Percentiles rank a stretch among this genome's conserved stretches.
Conservation (phyloP, 176 grass and related monocot species). For the Oryza rufipogon region DNA sequence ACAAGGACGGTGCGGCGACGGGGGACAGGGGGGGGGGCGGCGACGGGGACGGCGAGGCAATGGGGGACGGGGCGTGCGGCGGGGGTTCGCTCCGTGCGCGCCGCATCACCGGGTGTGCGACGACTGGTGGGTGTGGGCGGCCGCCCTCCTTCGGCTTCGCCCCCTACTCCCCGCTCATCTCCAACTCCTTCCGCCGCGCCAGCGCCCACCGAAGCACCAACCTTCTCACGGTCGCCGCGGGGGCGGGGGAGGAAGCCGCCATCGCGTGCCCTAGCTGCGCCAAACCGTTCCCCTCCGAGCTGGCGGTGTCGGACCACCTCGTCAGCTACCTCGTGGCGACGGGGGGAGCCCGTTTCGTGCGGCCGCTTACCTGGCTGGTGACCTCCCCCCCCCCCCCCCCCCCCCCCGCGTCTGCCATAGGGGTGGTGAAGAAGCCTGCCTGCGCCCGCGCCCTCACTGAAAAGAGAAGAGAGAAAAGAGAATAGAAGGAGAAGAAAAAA, state of each 20-base stretch:
- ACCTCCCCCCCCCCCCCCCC: too few relatives aligned
- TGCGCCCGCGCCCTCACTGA: too few relatives aligned
- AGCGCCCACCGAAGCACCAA: neutral
- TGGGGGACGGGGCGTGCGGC: too few relatives aligned
- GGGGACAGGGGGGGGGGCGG: too few relatives aligned
- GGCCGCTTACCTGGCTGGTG: constrained; percentile 59
- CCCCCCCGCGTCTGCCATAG: too few relatives aligned
- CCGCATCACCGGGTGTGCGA: too few relatives aligned
- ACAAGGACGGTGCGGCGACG: too few relatives aligned
- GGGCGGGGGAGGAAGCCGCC: neutral
- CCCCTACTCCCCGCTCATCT: constrained; percentile 56
- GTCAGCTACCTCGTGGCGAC: constrained; percentile 61
- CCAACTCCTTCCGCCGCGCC: constrained; percentile 28
- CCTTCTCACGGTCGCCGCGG: too few relatives aligned
- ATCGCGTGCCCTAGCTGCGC: constrained; percentile 64
- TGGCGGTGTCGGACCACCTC: constrained; percentile 67
- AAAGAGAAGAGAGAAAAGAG: too few relatives aligned
- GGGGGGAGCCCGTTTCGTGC: constrained; percentile 46
- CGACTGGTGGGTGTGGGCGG: neutral
- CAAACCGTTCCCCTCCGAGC: constrained; percentile 58
- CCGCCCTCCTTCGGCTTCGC: constrained; percentile 38
- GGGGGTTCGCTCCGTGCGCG: too few relatives aligned
- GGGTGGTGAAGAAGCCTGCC: neutral
- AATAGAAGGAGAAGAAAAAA: too few relatives aligned
- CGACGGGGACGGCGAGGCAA: too few relatives aligned